These are phyloP conservation scores for Aspergillus aculeatinus DNA, from an alignment of 2,329 filamentous ascomycete genomes.

Conservation along the genomic window DNA sequence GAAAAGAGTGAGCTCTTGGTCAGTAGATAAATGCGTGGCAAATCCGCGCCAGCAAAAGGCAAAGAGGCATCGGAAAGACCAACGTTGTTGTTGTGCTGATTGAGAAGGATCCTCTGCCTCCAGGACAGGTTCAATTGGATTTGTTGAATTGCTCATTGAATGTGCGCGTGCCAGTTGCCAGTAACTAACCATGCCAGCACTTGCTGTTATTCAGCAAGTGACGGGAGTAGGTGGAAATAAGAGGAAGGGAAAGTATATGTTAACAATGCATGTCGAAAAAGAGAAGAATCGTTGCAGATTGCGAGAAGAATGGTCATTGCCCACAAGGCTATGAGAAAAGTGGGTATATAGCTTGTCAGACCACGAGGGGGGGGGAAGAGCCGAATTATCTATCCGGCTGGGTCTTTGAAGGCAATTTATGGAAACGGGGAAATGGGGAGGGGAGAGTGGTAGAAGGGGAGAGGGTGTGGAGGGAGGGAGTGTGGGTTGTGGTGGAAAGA, in stretches of 20 bases:
- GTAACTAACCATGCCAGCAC: constrained; percentile 9
- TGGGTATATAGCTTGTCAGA: neutral
- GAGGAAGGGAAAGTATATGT: constrained; percentile 8
- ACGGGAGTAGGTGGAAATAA: constrained; percentile 7
- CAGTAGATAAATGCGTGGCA: neutral
- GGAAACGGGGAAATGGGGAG: neutral
- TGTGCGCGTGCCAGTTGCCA: constrained; percentile 16
- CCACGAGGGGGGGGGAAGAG: neutral
- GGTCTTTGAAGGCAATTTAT: neutral
- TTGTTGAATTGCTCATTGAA: constrained; percentile 18
- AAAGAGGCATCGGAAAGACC: constrained; percentile 10
- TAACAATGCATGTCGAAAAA: constrained; percentile 16
- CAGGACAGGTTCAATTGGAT: constrained; percentile 8
- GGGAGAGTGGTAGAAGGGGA: neutral
- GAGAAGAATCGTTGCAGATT: neutral
- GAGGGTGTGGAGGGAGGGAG: neutral
- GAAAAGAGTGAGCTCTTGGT: constrained; percentile 11
- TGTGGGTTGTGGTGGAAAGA: too few species aligned
- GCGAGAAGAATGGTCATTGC: neutral
- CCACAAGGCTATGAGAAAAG: neutral
- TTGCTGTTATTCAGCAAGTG: neutral
- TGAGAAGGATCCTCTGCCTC: constrained; percentile 12
- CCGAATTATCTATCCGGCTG: neutral
- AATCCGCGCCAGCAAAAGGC: neutral
- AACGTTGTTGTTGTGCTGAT: constrained; percentile 20